Conservation (phyloP, 176 grass and related monocot species). For the Oryza nivara region DNA sequence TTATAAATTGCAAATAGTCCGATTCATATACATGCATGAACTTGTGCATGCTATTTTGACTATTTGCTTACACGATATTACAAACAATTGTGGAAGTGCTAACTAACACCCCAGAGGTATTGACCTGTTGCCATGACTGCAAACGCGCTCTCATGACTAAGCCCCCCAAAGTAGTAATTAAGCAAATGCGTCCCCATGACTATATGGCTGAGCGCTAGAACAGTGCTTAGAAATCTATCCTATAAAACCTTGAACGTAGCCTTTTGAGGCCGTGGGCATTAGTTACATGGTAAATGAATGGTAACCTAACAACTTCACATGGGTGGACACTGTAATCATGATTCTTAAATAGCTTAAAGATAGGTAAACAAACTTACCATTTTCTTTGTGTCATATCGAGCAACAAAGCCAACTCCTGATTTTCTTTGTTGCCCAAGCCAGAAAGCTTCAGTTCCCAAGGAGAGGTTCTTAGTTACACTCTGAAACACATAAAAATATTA, state of each 20-base stretch:
- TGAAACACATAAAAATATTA: conserved; percentile 46
- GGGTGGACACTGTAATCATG: background rate
- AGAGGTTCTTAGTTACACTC: conserved; percentile 82
- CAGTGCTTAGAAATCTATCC: background rate
- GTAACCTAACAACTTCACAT: conserved; percentile 13
- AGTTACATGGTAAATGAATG: background rate
- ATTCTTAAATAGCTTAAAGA: conserved; percentile 16
- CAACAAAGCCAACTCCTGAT: conserved; percentile 73
- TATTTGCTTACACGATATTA: background rate
- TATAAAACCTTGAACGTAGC: background rate
- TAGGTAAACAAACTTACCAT: conserved; percentile 48
- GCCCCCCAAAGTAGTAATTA: background rate
- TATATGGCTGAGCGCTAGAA: background rate
- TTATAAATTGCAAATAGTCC: background rate
- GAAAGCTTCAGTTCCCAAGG: conserved; percentile 70
- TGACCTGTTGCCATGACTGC: background rate
- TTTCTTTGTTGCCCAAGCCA: conserved; percentile 72
- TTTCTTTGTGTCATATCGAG: conserved; percentile 76
- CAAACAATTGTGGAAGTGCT: background rate
- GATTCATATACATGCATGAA: background rate
- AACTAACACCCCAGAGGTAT: background rate
- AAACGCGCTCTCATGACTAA: background rate
- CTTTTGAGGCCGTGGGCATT: background rate
- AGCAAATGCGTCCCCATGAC: background rate
- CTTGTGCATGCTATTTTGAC: background rate